Base-by-base conservation (phyloP, 1,284 basidiomycete species). In the Laetiporus sulphureus region DNA sequence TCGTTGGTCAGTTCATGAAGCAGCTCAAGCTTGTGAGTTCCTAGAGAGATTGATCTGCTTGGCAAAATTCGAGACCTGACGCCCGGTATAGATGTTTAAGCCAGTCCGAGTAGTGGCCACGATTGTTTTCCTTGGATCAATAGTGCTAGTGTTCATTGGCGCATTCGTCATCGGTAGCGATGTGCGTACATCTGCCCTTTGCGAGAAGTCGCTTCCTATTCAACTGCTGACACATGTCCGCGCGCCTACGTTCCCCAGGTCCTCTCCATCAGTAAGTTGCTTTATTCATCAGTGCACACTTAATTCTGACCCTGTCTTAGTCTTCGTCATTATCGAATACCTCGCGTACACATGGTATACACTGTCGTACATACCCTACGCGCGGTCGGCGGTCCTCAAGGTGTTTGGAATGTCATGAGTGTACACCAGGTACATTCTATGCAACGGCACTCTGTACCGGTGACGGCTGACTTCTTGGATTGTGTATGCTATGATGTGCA, bases 101-200 rank as follows among this genome's bases (percentile, higher is more conserved):
- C 85, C 89, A 37, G 78, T 94, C 18, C 85, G 92, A 41, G 66
- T 95, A n/a, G 66, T 88, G 10, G 92, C 93, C 0, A 83, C 90
- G 0, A 61, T 92, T 43, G 58, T 94, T 25, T 81, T 96, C 63
- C 59, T 96, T 3, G 81, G 63, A 2, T 79, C 83, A 15, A 87
- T 93, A 52, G 80, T 63, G 12, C 71, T 92, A 49, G 80, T 89
- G 34, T 90, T 93, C 46, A 76, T 93, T 24, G 79, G 77, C 23
- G 91, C 89, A 2, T 91, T 92, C 61, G 82, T 82, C 23, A 58
- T 91, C 20, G 31, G 56, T 24, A 88, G 69, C 57, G 79, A 78
- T 48, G 83, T 85, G 52, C 46, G 81, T 19, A 5, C 13, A 16
- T 23, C 21, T 19, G 11, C 4, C 18, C 29, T 8, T 31, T 10